These are phyloP conservation scores for Andrographis paniculata DNA, from an alignment of 305 asterid species.

Conservation along the genomic window DNA sequence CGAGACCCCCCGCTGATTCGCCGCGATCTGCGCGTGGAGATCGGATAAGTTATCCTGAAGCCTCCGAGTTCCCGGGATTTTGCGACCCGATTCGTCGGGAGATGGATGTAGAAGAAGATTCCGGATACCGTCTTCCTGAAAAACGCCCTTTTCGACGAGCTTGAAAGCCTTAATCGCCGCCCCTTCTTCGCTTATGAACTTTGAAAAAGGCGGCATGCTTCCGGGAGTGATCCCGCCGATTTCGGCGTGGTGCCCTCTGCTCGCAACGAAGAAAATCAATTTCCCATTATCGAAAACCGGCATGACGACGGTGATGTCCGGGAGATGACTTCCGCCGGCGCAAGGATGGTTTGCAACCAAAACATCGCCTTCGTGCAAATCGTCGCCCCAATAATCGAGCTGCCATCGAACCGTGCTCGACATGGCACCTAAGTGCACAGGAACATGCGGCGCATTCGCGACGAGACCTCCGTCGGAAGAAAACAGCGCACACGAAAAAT, in stretches of 20 bases:
- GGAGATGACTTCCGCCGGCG: constrained; percentile 96
- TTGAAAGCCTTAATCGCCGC: constrained; percentile 94
- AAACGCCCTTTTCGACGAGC: constrained; percentile 77
- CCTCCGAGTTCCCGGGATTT: constrained; percentile 82
- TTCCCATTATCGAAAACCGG: constrained; percentile 69
- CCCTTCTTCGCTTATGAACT: constrained; percentile 94
- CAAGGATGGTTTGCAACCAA: constrained; percentile 91
- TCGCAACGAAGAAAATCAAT: constrained; percentile 85
- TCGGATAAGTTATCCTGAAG: constrained; percentile 93
- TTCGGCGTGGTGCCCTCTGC: constrained; percentile 98
- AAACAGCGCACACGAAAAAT: constrained; percentile 96
- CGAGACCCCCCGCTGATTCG: constrained; percentile 88
- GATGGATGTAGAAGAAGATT: constrained; percentile 57
- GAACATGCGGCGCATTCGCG: constrained; percentile 98
- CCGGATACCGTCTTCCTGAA: constrained; percentile 82
- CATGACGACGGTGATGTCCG: constrained; percentile 90
- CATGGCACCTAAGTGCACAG: constrained; percentile 98
- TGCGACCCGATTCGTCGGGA: constrained; percentile 39
- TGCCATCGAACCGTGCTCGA: constrained; percentile 98
- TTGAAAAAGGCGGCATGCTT: constrained; percentile 97
- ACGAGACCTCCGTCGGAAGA: constrained; percentile 95
- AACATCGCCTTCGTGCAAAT: constrained; percentile 80
- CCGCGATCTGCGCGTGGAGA: constrained; percentile 94
- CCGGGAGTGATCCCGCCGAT: constrained; percentile 98
- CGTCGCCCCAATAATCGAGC: constrained; percentile 65